These are phyloP conservation scores for Mucor plumbeus DNA, from an alignment of 371 early-diverging fungal genomes.

Conservation along the genomic window DNA sequence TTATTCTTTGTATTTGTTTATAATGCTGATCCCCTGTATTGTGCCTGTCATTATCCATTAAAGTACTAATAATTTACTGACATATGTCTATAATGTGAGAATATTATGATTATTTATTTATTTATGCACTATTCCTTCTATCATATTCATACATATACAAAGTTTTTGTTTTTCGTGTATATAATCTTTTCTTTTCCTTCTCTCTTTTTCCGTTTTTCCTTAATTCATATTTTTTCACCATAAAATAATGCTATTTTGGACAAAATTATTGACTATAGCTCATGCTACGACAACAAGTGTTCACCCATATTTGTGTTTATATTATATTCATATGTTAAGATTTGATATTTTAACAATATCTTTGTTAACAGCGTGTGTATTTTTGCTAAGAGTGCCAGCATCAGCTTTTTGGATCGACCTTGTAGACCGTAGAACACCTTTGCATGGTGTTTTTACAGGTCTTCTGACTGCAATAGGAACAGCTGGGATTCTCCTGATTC, in stretches of 20 bases:
- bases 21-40: background rate
- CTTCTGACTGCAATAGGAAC: conserved; percentile 44
- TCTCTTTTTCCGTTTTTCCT: background rate
- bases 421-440: conserved; percentile 35
- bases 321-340: conserved; percentile 39
- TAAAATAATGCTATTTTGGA: conserved; percentile 35
- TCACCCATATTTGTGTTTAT: conserved; percentile 41
- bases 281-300: conserved; percentile 46
- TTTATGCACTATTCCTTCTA: background rate
- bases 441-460: conserved; percentile 47
- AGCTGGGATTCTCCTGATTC: conserved; percentile 34
- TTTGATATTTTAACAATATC: conserved; percentile 32
- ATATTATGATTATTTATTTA: conserved; percentile 1
- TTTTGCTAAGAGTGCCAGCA: conserved; percentile 29
- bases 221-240: background rate
- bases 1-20: background rate
- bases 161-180: background rate
- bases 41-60: background rate
- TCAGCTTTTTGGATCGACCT: conserved; percentile 37
- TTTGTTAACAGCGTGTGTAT: conserved; percentile 22
- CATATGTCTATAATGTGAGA: conserved; percentile 1
- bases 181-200: background rate
- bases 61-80: background rate
- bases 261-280: conserved; percentile 45
- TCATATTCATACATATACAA: background rate